These are phyloP conservation scores for Cryptococcus depauperatus DNA, from an alignment of 1,284 basidiomycete genomes.

Conservation along the genomic window DNA sequence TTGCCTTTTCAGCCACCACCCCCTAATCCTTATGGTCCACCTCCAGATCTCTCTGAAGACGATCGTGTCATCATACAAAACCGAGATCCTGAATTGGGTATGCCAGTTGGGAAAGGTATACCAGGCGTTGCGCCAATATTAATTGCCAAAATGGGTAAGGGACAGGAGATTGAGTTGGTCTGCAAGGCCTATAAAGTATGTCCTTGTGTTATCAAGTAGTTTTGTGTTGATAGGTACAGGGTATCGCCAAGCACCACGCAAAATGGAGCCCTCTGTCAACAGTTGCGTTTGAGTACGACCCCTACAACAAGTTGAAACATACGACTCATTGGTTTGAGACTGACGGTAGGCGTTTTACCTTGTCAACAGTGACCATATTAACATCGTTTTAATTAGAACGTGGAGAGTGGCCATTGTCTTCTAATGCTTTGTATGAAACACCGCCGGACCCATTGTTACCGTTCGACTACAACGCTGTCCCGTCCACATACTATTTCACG, in stretches of 20 bases:
- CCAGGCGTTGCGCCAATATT: constrained; percentile 61
- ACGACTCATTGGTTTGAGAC: constrained; percentile 93
- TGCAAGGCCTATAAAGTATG: constrained; percentile 89
- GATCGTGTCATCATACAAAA: constrained; percentile 47
- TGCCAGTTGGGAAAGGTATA: constrained; percentile 76
- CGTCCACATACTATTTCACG: constrained; percentile 80
- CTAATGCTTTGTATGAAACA: constrained; percentile 75
- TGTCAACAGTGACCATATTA: neutral
- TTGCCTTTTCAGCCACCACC: constrained; percentile 15
- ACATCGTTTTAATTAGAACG: constrained; percentile 42
- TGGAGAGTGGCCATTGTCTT: constrained; percentile 72
- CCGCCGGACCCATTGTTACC: constrained; percentile 65
- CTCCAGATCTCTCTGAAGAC: constrained; percentile 33
- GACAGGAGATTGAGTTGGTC: constrained; percentile 77
- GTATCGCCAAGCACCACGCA: constrained; percentile 95
- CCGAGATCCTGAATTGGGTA: constrained; percentile 68
- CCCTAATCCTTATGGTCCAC: constrained; percentile 31
- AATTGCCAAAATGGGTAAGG: constrained; percentile 85
- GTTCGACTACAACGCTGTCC: constrained; percentile 81
- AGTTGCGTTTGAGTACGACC: constrained; percentile 95
- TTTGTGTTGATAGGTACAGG: constrained; percentile 49
- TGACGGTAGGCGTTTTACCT: constrained; percentile 46
- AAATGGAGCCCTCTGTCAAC: constrained; percentile 98
- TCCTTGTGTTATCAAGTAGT: neutral
- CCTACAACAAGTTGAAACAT: constrained; percentile 92